Conservation (phyloP, 1,284 basidiomycete genomes). For the Wallemia mellicola region DNA sequence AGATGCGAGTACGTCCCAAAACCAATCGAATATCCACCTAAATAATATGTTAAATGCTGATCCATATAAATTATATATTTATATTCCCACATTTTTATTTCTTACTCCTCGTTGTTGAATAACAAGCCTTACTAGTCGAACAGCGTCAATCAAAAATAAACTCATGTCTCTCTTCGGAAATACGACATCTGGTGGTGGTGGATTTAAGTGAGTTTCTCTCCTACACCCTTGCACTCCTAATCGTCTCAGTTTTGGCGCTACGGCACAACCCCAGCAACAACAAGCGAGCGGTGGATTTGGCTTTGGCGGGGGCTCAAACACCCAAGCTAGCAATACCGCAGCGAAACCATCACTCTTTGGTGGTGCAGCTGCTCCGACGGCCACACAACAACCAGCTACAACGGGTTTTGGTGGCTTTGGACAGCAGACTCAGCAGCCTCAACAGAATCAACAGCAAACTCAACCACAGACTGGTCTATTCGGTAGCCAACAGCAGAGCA, state of each 20-base stretch:
- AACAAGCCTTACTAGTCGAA: not conserved
- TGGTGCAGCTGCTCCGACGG: not conserved
- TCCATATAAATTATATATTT: not conserved
- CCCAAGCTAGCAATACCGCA: not conserved
- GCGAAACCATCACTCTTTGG: not conserved
- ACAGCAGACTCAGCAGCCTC: not conserved
- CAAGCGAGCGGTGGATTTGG: not conserved
- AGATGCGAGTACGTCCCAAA: constrained; percentile 71
- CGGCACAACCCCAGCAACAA: not conserved
- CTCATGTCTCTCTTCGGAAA: not conserved
- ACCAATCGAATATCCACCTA: constrained; percentile 30
- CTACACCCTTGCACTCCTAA: not conserved
- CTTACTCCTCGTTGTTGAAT: not conserved
- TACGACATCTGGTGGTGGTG: not conserved
- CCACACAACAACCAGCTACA: not conserved
- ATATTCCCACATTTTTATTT: not conserved
- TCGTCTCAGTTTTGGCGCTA: not conserved
- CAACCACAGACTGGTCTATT: too few species aligned
- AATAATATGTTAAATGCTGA: not conserved
- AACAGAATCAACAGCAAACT: not conserved
- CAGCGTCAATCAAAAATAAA: not conserved
- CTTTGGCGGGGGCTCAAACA: not conserved
- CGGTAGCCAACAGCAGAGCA: too few species aligned
- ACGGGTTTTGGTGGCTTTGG: not conserved
- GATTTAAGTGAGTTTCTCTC: not conserved